Evolutionary conservation across 805 yeast genomes (phyloP), one percentile per base, ranked within the genome.

Genomic region (Schwanniomyces pseudopolymorphus): DNA sequence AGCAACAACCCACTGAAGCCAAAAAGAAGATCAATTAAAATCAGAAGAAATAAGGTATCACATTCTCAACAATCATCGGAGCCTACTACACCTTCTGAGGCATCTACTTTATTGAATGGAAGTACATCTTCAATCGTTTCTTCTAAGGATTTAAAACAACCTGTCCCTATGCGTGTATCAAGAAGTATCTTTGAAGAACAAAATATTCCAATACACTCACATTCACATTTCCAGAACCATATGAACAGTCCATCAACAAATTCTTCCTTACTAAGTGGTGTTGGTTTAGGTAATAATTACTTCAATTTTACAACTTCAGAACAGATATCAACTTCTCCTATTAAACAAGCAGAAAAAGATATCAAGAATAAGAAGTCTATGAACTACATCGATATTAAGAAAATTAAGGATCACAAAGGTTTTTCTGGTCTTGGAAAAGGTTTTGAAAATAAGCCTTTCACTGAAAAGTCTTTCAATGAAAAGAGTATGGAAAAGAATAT

Each of bases 1-100:
- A 52, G 45, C 35, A 55, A 54, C 27, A 42, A 49, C 21, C 47
- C 46, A 11, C 43, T 42, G 14, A 70, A 70, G 48, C 78, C 79
- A 5, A 72, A 72, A 56, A 60, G 81, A 59, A 58, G 81, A 54
- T 63, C 58, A 14, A 68, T 76, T 43, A 71, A 65, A 49, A 43
- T 74, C 56, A 46, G 44, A 57, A 49, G 45, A 49, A 52, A 41
- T 13, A n/a, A 16, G 9, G 36, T 13, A 11, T 10, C 28, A 28
- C 25, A 8, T 17, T 25, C 33, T 21, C 33, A n/a, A 7, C 33
- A 42, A 24, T 8, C 27, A 5, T 21, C 39, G 4, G 22, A 19
- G 8, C 16, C 38, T 38, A 9, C 22, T 14, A 44, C 40, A 13
- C 36, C 37, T 11, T 39, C 43, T 5, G 51, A 48, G n/a, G 36